Conservation (phyloP, 139 green algal species). For the Closterium sp. region DNA sequence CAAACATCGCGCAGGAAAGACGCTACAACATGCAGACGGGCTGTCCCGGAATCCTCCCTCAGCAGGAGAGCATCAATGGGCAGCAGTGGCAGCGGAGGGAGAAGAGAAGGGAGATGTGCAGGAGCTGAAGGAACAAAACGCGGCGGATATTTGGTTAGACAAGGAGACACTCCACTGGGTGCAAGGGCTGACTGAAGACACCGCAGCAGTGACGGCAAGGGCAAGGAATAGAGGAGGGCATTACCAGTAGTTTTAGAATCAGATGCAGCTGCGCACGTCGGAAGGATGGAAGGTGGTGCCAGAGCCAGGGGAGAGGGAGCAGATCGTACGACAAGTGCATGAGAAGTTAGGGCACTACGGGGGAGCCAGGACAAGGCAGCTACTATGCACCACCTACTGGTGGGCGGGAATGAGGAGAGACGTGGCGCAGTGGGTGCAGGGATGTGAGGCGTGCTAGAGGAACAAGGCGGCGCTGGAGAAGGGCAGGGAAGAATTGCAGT, state of each 20-base stretch:
- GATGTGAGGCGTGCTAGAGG: not conserved
- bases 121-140: no score
- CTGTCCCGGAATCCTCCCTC: not conserved
- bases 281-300: not conserved
- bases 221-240: not conserved
- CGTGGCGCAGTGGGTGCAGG: not conserved
- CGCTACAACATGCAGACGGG: not conserved
- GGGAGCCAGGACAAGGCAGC: not conserved
- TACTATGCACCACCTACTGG: not conserved
- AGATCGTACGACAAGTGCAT: not conserved
- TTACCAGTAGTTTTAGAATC: not conserved
- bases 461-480: no score
- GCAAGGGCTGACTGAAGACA: not conserved
- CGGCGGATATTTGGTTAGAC: not conserved
- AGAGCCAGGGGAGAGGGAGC: no score
- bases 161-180: not conserved
- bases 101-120: not conserved
- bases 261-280: not conserved
- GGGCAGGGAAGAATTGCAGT: not conserved
- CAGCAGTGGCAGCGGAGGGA: not conserved
- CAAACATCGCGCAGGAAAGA: not conserved
- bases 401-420: not conserved
- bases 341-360: slow-evolving; percentile 8
- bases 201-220: not conserved
- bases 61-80: no score